Percentiles rank a stretch among this genome's conserved stretches.
phyloP scores from a whole-genome alignment of 1,284 basidiomycete species.

The Pseudozyma tsukubaensis region DNA sequence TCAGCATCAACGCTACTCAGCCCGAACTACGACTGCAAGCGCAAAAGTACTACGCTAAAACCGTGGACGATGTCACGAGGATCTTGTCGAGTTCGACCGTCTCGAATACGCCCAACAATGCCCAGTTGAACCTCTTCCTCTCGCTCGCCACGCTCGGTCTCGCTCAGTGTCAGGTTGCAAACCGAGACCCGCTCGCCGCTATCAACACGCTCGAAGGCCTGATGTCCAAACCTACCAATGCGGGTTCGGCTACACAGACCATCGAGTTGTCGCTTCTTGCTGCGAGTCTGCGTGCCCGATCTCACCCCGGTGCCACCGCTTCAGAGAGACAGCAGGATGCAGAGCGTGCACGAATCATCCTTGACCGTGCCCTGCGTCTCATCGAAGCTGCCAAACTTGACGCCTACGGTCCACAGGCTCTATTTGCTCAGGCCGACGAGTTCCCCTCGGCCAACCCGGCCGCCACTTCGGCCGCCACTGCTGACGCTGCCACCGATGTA shows the following conservation, averaged over 20 bases:
- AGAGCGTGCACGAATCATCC: constrained; percentile 54
- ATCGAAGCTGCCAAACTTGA: constrained; percentile 55
- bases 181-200: constrained; percentile 58
- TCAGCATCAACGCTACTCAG: constrained; percentile 49
- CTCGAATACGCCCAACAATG: constrained; percentile 16
- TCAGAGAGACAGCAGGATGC: constrained; percentile 49
- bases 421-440: constrained; percentile 37
- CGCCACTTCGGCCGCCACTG: constrained; percentile 17
- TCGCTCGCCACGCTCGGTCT: constrained; percentile 64
- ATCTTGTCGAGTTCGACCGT: constrained; percentile 22
- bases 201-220: constrained; percentile 61
- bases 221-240: constrained; percentile 38
- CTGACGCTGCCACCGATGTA: constrained; percentile 30
- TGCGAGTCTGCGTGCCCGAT: constrained; percentile 55
- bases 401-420: constrained; percentile 30
- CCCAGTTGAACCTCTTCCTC: constrained; percentile 45
- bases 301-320: constrained; percentile 57
- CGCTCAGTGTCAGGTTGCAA: constrained; percentile 63
- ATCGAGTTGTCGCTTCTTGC: constrained; percentile 61
- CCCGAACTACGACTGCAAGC: constrained; percentile 54
- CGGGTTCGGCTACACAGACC: constrained; percentile 39
- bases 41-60: constrained; percentile 59
- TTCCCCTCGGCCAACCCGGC: constrained; percentile 22
- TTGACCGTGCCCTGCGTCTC: constrained; percentile 61
- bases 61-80: constrained; percentile 57